These are phyloP conservation scores for Annulohypoxylon moriforme DNA, from an alignment of 495 filamentous ascomycete genomes.

Conservation along the genomic window DNA sequence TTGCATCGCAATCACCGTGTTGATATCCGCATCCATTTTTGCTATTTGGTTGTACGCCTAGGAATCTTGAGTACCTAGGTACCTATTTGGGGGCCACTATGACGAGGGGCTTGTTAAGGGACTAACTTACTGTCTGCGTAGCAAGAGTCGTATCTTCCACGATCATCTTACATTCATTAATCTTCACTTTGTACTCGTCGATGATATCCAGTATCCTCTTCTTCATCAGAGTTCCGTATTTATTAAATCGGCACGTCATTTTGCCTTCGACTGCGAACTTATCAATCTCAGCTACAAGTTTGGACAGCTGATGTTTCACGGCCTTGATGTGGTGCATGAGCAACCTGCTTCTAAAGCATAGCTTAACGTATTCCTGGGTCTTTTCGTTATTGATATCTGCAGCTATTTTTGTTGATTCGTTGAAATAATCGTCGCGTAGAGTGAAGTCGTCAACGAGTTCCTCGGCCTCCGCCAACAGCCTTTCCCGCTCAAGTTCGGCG, in stretches of 20 bases:
- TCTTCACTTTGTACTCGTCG: slow-evolving; percentile 40
- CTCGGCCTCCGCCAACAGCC: slow-evolving; percentile 9
- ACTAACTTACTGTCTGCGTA: slow-evolving; percentile 33
- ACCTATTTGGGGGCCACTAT: not conserved
- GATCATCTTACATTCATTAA: slow-evolving; percentile 41
- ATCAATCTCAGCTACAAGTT: slow-evolving; percentile 29
- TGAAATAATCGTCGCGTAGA: slow-evolving; percentile 17
- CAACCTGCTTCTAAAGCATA: slow-evolving; percentile 28
- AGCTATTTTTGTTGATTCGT: not conserved
- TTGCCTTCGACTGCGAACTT: slow-evolving; percentile 7
- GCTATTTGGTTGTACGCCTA: slow-evolving; percentile 43
- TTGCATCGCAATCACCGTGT: slow-evolving; percentile 24
- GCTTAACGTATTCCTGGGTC: slow-evolving; percentile 26
- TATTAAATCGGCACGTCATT: slow-evolving; percentile 21
- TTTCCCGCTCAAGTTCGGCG: slow-evolving; percentile 29
- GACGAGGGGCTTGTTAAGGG: not conserved
- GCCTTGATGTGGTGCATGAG: slow-evolving; percentile 30
- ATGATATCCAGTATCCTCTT: slow-evolving; percentile 38
- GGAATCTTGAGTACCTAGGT: not conserved
- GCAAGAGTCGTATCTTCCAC: slow-evolving; percentile 35
- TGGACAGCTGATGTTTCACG: slow-evolving; percentile 31
- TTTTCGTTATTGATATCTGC: slow-evolving; percentile 33
- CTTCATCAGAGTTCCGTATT: slow-evolving; percentile 26
- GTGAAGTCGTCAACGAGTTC: slow-evolving; percentile 28
- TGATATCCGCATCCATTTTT: slow-evolving; percentile 31